Percentiles rank a stretch among this genome's conserved stretches.
Conservation (phyloP, 306 rosid genomes). For the Begonia loranthoides region DNA sequence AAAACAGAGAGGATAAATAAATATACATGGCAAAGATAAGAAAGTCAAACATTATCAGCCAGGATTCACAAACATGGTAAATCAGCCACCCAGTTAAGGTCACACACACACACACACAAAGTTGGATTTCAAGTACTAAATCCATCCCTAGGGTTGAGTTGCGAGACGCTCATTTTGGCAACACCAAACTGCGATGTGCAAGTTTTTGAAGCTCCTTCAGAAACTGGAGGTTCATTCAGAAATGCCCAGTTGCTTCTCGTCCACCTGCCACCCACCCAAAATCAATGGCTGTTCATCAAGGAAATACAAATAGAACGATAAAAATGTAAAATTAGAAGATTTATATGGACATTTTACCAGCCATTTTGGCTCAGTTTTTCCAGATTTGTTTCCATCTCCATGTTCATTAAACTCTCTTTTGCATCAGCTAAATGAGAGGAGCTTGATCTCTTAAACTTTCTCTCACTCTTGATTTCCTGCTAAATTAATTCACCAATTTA, state of each 20-base stretch:
- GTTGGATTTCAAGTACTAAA: constrained; percentile 22
- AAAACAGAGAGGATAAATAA: no score
- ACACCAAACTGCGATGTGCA: constrained; percentile 50
- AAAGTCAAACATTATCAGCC: no score
- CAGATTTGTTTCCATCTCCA: constrained; percentile 18
- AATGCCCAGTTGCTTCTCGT: constrained; percentile 78
- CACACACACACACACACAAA: no score
- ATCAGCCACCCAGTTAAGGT: no score
- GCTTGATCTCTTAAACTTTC: constrained; percentile 22
- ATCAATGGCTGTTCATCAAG: neutral
- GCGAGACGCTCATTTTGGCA: constrained; percentile 20
- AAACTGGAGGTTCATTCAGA: constrained; percentile 63
- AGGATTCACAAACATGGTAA: no score
- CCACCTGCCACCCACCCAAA: constrained; percentile 44
- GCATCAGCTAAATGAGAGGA: constrained; percentile 14
- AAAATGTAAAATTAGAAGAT: neutral
- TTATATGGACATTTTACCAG: constrained; percentile 26
- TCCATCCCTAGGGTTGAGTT: constrained; percentile 14
- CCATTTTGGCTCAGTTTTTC: constrained; percentile 33
- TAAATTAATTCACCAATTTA: neutral
- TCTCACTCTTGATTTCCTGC: constrained; percentile 13
- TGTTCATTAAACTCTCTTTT: constrained; percentile 7
- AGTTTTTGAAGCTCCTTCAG: constrained; percentile 34
- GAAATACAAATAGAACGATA: neutral
- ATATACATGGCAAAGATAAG: no score